Evolutionary conservation across 2,329 filamentous ascomycete species (phyloP).

Genomic region (Botryotinia calthae): DNA sequence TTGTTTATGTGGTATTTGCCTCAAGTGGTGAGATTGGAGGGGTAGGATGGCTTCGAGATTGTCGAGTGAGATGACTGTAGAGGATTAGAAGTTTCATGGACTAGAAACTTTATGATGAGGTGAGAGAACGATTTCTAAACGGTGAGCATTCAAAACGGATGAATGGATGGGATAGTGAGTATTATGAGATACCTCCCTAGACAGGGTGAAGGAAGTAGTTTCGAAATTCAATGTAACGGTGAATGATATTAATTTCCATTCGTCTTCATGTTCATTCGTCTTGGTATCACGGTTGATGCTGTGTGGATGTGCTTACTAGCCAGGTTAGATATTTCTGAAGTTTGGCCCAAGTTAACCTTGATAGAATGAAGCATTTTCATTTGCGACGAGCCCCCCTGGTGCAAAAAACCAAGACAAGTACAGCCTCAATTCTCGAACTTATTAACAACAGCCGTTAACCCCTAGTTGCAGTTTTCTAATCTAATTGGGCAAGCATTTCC

Average conservation of each 20-base stretch:
- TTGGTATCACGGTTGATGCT: background rate
- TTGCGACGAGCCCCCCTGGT: background rate
- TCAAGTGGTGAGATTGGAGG: background rate
- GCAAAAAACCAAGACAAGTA: background rate
- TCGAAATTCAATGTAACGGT: constrained; percentile 8
- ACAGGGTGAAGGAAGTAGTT: background rate
- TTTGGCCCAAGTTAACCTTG: background rate
- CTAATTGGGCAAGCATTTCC: background rate
- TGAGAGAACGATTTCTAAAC: background rate
- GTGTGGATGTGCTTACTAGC: constrained; percentile 11
- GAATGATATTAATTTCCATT: background rate
- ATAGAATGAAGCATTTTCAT: constrained; percentile 7
- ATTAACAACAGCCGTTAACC: background rate
- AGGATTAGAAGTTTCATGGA: background rate
- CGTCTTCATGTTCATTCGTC: background rate
- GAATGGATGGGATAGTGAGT: background rate
- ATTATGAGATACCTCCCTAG: background rate
- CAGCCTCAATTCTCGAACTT: background rate
- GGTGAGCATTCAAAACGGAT: background rate
- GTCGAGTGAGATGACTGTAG: background rate
- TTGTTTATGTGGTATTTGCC: background rate
- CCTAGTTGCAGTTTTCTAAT: background rate
- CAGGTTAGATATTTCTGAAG: background rate
- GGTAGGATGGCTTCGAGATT: background rate
- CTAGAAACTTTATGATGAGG: background rate